Evolutionary conservation across 2,329 filamentous ascomycete genomes (phyloP).

Genomic region (Beauveria varroae): DNA sequence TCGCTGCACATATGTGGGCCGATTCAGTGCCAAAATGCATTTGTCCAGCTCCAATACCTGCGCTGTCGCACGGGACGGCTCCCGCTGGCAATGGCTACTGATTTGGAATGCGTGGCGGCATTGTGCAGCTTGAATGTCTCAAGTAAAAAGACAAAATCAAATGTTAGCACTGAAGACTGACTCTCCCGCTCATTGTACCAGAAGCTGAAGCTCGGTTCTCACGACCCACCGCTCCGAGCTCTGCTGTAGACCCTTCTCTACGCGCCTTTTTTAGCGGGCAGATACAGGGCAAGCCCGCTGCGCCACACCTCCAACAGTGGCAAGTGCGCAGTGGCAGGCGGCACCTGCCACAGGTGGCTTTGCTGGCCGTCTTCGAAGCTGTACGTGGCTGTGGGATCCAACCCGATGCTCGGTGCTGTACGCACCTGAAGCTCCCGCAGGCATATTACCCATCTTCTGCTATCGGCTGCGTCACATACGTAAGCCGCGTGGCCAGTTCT

Average conservation of each 20-base stretch:
- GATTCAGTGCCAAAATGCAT: background rate
- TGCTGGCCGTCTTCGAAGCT: background rate
- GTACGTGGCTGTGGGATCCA: background rate
- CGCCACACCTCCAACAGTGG: background rate
- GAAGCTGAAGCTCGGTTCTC: background rate
- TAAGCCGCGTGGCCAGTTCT: background rate
- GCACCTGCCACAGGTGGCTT: conserved; percentile 1
- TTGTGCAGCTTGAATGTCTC: background rate
- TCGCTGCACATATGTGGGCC: background rate
- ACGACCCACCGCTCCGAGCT: background rate
- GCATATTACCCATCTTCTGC: background rate
- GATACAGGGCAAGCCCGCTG: background rate
- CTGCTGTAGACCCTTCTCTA: background rate
- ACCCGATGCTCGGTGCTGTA: background rate
- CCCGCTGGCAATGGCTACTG: background rate
- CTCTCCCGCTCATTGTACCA: background rate
- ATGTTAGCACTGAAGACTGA: background rate
- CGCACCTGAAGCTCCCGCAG: background rate
- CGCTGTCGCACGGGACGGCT: background rate
- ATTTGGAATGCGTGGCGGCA: background rate
- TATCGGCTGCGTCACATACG: conserved; percentile 3
- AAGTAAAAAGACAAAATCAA: background rate
- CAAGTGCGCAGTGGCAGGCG: background rate
- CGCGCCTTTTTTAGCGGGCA: background rate
- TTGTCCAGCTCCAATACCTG: background rate